A percentile compares a stretch with the other conserved stretches of the same genome.
These are phyloP conservation scores for Cylindrotheca closterium DNA, from an alignment of 108 stramenopile species.

Conservation along the genomic window DNA sequence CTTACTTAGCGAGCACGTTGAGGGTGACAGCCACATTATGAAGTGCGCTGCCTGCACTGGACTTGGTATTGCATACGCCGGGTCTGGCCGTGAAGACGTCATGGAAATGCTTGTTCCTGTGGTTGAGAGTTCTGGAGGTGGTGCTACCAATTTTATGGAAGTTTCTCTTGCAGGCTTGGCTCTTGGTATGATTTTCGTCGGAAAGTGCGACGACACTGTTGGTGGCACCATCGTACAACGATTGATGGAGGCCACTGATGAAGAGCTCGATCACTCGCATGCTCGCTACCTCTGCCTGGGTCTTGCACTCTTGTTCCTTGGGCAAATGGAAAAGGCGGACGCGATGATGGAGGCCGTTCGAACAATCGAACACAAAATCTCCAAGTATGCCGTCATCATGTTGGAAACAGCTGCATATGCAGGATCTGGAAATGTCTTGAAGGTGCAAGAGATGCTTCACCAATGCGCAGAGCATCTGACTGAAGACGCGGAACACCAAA, in stretches of 20 bases:
- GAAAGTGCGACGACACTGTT: slow-evolving; percentile 92
- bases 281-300: slow-evolving; percentile 92
- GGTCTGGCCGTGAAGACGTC: slow-evolving; percentile 92
- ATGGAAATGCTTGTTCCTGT: slow-evolving; percentile 90
- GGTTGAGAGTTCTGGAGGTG: slow-evolving; percentile 78
- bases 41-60: slow-evolving; percentile 90
- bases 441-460: slow-evolving; percentile 97
- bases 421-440: slow-evolving; percentile 97
- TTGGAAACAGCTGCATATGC: slow-evolving; percentile 97
- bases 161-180: slow-evolving; percentile 89
- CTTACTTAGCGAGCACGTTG: slow-evolving; percentile 91
- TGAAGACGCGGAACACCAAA: slow-evolving; percentile 94
- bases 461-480: slow-evolving; percentile 96
- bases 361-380: slow-evolving; percentile 96
- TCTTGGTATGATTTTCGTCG: slow-evolving; percentile 96
- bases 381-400: slow-evolving; percentile 89
- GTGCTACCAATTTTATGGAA: slow-evolving; percentile 79
- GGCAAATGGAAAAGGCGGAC: slow-evolving; percentile 95
- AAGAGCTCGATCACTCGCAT: slow-evolving; percentile 94
- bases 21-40: slow-evolving; percentile 80
- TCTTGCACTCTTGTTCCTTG: slow-evolving; percentile 95
- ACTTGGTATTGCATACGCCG: slow-evolving; percentile 98
- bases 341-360: slow-evolving; percentile 95
- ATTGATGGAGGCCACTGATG: slow-evolving; percentile 98
- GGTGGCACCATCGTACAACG: slow-evolving; percentile 94